Evolutionary conservation across 2,329 filamentous ascomycete genomes (phyloP).

Genomic region (Aspergillus sp.): DNA sequence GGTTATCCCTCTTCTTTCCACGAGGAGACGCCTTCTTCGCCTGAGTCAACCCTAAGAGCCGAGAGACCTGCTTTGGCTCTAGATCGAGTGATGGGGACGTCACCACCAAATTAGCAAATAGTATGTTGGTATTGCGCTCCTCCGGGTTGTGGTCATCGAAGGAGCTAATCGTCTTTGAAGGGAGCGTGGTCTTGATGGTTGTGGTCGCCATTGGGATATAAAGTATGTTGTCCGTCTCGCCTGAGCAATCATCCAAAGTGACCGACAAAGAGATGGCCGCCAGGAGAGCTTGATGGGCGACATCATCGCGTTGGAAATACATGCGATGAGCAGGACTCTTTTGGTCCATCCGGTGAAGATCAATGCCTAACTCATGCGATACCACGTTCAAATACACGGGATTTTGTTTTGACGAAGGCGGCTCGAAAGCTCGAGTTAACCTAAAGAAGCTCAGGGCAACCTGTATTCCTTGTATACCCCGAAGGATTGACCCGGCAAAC

Average conservation of each 20-base stretch:
- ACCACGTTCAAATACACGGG: conserved; percentile 82
- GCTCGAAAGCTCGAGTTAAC: conserved; percentile 75
- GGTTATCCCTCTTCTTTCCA: conserved; percentile 48
- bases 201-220: conserved; percentile 98
- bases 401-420: conserved; percentile 65
- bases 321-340: conserved; percentile 94
- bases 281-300: conserved; percentile 90
- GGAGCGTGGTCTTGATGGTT: conserved; percentile 88
- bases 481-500: conserved; percentile 83
- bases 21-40: conserved; percentile 50
- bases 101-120: conserved; percentile 94
- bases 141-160: conserved; percentile 69
- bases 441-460: conserved; percentile 91
- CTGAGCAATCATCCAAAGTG: conserved; percentile 85
- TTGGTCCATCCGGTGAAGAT: conserved; percentile 86
- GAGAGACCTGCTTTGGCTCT: conserved; percentile 85
- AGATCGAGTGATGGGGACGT: conserved; percentile 94
- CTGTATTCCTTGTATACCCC: conserved; percentile 94
- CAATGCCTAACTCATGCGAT: conserved; percentile 95
- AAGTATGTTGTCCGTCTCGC: conserved; percentile 79
- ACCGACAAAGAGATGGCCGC: conserved; percentile 91
- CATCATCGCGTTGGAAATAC: conserved; percentile 92
- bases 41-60: conserved; percentile 75
- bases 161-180: conserved; percentile 88
- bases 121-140: conserved; percentile 91